phyloP scores from a whole-genome alignment of 1,284 basidiomycete species.

The Irpex rosettiformis region DNA sequence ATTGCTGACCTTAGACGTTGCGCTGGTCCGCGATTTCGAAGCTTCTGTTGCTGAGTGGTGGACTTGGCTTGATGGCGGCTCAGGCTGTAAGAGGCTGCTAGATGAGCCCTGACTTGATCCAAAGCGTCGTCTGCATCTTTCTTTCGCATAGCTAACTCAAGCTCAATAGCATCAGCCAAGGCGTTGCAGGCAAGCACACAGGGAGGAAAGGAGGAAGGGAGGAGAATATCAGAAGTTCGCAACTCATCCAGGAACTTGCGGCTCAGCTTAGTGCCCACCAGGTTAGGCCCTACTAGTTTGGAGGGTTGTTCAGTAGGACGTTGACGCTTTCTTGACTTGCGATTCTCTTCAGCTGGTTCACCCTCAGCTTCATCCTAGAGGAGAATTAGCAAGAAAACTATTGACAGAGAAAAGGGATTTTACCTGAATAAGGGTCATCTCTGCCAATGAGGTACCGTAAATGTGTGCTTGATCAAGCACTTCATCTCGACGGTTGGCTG shows the following conservation, averaged over 20 bases:
- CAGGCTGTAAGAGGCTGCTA: conserved; percentile 7
- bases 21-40: conserved; percentile 10
- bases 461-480: neutral
- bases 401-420: neutral
- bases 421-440: neutral
- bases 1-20: neutral
- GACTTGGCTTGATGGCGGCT: neutral
- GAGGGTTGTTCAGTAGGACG: neutral
- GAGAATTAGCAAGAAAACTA: neutral
- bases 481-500: neutral
- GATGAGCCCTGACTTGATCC: conserved; percentile 9
- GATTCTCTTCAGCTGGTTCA: neutral
- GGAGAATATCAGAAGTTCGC: neutral
- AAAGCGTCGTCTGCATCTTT: conserved; percentile 10
- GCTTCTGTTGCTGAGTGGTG: conserved; percentile 3
- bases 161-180: neutral
- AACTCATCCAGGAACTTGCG: neutral
- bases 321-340: neutral
- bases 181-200: neutral
- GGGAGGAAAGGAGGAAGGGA: conserved; percentile 9
- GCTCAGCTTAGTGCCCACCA: neutral
- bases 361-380: neutral
- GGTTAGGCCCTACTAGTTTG: neutral
- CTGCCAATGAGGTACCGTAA: neutral
- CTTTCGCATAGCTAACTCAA: conserved; percentile 7